A percentile compares a stretch with the other conserved stretches of the same genome.
These are phyloP conservation scores for Daldinia loculata DNA, from an alignment of 495 filamentous ascomycete species.

Conservation along the genomic window DNA sequence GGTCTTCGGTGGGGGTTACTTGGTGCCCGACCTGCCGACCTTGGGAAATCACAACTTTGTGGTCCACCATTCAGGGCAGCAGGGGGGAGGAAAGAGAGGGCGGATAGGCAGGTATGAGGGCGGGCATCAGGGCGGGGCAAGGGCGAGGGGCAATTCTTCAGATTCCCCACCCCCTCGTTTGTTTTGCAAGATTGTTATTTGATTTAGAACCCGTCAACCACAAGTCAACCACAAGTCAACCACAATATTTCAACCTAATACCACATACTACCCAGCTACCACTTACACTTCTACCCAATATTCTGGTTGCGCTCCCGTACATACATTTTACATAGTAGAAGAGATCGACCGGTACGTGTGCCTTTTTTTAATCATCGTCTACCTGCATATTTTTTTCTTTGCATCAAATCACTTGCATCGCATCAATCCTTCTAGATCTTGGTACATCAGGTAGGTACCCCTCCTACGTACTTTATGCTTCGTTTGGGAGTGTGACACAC, in stretches of 20 bases:
- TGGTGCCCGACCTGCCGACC: slow-evolving; percentile 36
- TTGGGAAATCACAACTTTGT: slow-evolving; percentile 10
- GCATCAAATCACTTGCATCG: slow-evolving; percentile 37
- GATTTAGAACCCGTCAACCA: slow-evolving; percentile 6
- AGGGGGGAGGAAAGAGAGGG: slow-evolving; percentile 1
- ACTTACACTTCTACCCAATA: slow-evolving; percentile 26
- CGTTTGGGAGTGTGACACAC: slow-evolving; percentile 16
- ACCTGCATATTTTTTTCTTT: slow-evolving; percentile 26
- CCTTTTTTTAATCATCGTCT: slow-evolving; percentile 12
- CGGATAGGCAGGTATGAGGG: not conserved
- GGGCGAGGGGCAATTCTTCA: slow-evolving; percentile 36
- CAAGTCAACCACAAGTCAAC: slow-evolving; percentile 30
- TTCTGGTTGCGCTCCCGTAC: slow-evolving; percentile 16
- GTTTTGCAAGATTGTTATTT: slow-evolving; percentile 32
- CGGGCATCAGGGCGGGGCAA: slow-evolving; percentile 4
- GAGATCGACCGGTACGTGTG: slow-evolving; percentile 25
- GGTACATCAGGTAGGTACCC: slow-evolving; percentile 19
- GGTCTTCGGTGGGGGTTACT: slow-evolving; percentile 5
- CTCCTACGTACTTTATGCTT: not conserved
- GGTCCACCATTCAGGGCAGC: not conserved
- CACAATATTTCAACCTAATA: slow-evolving; percentile 38
- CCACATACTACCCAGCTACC: slow-evolving; percentile 19
- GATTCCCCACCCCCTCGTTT: slow-evolving; percentile 38
- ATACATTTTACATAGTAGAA: slow-evolving; percentile 4
- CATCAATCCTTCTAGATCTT: slow-evolving; percentile 33